Evolutionary conservation across 2,329 filamentous ascomycete genomes (phyloP), one percentile per base, ranked within the genome.

Genomic region (Alternaria infectoria): DNA sequence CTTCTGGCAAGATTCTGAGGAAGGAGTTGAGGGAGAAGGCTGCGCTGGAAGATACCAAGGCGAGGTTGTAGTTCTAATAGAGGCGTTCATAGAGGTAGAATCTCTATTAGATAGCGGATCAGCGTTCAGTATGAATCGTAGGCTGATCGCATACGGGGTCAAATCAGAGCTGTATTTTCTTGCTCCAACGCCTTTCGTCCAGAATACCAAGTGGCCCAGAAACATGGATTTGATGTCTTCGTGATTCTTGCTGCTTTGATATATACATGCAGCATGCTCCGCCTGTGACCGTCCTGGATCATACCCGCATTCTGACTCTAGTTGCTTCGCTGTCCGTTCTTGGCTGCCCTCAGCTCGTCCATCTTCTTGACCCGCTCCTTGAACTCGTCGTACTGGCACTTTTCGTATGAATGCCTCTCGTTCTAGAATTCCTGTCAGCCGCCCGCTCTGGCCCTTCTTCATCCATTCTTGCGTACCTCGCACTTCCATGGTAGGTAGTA

Each of bases 401-500:
- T 98, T 81, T 99, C 96, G 86, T 99, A 99, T 78, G 90, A 91
- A 84, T 99, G 96, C 85, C 96, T 88, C 86, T 99, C 96, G 81
- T 93, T 90, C 96, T 98, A 79, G 63, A 17, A 9, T 23, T 11
- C 21, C 2, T 4, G 64, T 78, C 59, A 76, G 72, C 62, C 55
- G 5, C 23, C 40, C 32, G n/a, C 54, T 26, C 17, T 44, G 5
- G 23, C 32, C 57, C 23, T 49, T 36, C 21, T 54, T 2, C 17
- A 13, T 13, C 4, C n/a, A 30, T 28, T 10, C 13, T 45, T 46
- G 51, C 91, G 73, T 87, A 98, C 96, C 88, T 92, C 89, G 82
- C 96, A 99, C 87, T 97, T 97, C 96, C 96, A 99, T 17, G 94
- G 94, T 75, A 97, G 84, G 82, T 97, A 99, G 85, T 91, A 98